These are phyloP conservation scores for Talaromyces thailandensis DNA, from an alignment of 495 filamentous ascomycete species.

Conservation along the genomic window DNA sequence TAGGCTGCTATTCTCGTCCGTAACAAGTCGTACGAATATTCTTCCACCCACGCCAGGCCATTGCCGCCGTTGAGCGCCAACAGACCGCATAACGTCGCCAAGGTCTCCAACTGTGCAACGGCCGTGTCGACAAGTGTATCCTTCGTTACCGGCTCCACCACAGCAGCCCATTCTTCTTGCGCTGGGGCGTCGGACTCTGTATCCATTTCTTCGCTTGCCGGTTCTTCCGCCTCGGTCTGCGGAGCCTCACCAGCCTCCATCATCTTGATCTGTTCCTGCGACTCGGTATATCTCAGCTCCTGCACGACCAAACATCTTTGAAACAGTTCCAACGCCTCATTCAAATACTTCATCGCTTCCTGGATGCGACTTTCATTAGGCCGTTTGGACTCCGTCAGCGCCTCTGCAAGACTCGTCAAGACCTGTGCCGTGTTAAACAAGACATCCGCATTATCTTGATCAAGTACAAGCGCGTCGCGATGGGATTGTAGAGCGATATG, in stretches of 20 bases:
- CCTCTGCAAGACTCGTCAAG: constrained; percentile 54
- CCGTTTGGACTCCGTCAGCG: constrained; percentile 37
- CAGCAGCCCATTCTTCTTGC: constrained; percentile 51
- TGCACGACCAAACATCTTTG: constrained; percentile 52
- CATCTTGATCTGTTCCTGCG: constrained; percentile 33
- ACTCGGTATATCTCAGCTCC: constrained; percentile 46
- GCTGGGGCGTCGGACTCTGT: constrained; percentile 19
- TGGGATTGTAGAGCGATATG: constrained; percentile 51
- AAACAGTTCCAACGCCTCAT: constrained; percentile 56
- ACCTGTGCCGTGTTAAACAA: constrained; percentile 65
- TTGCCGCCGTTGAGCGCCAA: constrained; percentile 26
- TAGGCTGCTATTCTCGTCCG: constrained; percentile 40
- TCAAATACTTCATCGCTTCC: constrained; percentile 37
- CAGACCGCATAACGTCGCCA: constrained; percentile 49
- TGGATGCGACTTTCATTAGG: constrained; percentile 28
- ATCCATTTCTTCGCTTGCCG: constrained; percentile 7
- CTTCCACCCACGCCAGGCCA: constrained; percentile 46
- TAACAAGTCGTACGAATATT: constrained; percentile 38
- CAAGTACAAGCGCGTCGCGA: constrained; percentile 45
- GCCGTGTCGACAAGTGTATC: constrained; percentile 55
- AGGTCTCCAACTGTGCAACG: constrained; percentile 49
- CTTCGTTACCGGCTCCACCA: constrained; percentile 53
- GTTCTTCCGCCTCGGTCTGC: constrained; percentile 11
- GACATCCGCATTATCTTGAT: constrained; percentile 53
- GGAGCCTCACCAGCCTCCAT: constrained; percentile 26